Evolutionary conservation across 805 yeast species (phyloP), one percentile per base, ranked within the genome.

Genomic region (Candida insectalens): DNA sequence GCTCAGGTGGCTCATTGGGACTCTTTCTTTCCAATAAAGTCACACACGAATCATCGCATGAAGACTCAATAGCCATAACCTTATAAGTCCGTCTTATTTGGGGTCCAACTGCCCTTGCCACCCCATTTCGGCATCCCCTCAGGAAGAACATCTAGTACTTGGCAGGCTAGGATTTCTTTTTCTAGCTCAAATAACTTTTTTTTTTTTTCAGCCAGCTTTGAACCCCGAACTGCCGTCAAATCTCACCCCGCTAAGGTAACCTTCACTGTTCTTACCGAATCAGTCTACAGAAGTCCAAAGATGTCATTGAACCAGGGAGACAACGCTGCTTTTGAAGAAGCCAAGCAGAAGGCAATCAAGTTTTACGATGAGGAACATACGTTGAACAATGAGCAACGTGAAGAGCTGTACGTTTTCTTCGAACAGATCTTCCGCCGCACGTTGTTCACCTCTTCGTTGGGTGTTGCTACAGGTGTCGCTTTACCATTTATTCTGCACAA

Each of bases 31-130:
- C 77, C 3, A 88, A 51, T 6, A 89, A 59, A 0, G 95, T 83
- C 2, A 87, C 89, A 45, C 96, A 87, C 0, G 96, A 72, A 55
- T 92, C 98, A 55, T 92, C 98, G 51, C 98, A 92, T 0, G 96
- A 84, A 0, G 94, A 74, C 51, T 92, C 98, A 10, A 92, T 74
- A 0, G 96, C 92, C 16, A 92, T 59, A 0, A 88, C 92, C 28
- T 65, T 66, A 51, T 83, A 84, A 7, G 23, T 8, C 23, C 23
- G 23, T 21, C 23, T 7, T 7, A n/a, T n/a, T n/a, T n/a, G n/a
- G n/a, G n/a, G n/a, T n/a, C n/a, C n/a, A n/a, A n/a, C n/a, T n/a
- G n/a, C n/a, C n/a, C n/a, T n/a, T n/a, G n/a, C n/a, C n/a, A n/a
- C n/a, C n/a, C n/a, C n/a, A n/a, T n/a, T n/a, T n/a, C n/a, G n/a